Evolutionary conservation across 2,329 filamentous ascomycete species (phyloP), one percentile per base, ranked within the genome.

Genomic region (Aspergillus sp.): DNA sequence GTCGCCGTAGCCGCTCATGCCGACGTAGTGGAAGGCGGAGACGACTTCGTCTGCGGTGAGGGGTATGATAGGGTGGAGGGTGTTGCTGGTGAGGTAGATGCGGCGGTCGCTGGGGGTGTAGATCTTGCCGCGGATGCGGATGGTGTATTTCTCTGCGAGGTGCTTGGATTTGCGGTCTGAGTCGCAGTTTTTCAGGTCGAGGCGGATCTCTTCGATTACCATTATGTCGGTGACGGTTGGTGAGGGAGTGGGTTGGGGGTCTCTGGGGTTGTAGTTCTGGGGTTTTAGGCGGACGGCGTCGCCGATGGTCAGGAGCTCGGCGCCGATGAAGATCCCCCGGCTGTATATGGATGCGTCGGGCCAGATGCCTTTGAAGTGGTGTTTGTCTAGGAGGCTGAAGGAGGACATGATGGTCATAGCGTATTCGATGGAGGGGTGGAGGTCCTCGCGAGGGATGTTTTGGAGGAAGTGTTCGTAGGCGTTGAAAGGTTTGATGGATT

Each of bases 321-420:
- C 68, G 0, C 86, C 86, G 2, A 88, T 69, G 62, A 81, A 87
- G 6, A 87, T 77, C 0, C 82, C 85, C 52, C 79, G 77, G 59
- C 79, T 82, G 55, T 78, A 80, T n/a, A 88, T 77, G 0, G 72
- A 76, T 0, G 83, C 84, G 15, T 82, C 71, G 0, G 84, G 83
- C 83, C 85, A 87, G 1, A 64, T 70, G 0, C 85, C 85, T 21
- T 72, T 77, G 68, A 87, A 84, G 23, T 76, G 79, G 54, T 80
- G 78, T 55, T 81, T 84, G 7, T 83, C 80, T 1, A 86, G 59
- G 0, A 87, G 65, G 7, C 81, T 83, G 58, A 85, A 76, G 0
- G 82, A 83, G 2, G 83, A 81, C 69, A 82, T 81, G 5, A 81
- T 73, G 0, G 80, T 83, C 50, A 87, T 66, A 2, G 85, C 84